These are phyloP conservation scores for Rubia yunnanensis DNA, from an alignment of 257 asterid genomes.

Conservation along the genomic window DNA sequence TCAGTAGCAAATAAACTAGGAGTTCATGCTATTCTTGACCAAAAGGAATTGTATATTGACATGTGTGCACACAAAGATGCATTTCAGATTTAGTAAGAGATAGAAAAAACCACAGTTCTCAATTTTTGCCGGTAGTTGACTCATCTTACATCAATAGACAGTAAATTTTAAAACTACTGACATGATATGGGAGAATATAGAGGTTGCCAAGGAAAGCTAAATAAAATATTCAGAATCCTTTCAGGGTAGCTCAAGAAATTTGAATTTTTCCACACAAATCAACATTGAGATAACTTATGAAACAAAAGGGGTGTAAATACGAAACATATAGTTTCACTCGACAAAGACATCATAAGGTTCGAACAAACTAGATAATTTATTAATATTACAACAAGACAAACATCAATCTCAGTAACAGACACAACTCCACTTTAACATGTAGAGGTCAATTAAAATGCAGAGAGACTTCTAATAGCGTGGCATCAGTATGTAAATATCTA, in stretches of 20 bases:
- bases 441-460: not conserved
- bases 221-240: not conserved
- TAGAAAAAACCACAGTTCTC: not conserved
- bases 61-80: not conserved
- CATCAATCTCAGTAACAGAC: not conserved
- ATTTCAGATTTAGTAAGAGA: not conserved
- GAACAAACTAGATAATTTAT: not conserved
- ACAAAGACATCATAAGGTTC: not conserved
- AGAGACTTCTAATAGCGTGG: not conserved
- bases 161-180: not conserved
- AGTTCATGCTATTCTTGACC: not conserved
- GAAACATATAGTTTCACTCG: not conserved
- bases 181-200: not conserved
- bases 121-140: not conserved
- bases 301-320: no score
- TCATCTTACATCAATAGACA: not conserved
- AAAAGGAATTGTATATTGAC: not conserved
- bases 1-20: not conserved
- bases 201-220: not conserved
- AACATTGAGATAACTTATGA: not conserved
- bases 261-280: not conserved
- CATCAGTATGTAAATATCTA: not conserved
- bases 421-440: not conserved
- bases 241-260: not conserved
- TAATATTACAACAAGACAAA: not conserved